Evolutionary conservation across 257 asterid species (phyloP).

Genomic region (Rehmannia glutinosa): DNA sequence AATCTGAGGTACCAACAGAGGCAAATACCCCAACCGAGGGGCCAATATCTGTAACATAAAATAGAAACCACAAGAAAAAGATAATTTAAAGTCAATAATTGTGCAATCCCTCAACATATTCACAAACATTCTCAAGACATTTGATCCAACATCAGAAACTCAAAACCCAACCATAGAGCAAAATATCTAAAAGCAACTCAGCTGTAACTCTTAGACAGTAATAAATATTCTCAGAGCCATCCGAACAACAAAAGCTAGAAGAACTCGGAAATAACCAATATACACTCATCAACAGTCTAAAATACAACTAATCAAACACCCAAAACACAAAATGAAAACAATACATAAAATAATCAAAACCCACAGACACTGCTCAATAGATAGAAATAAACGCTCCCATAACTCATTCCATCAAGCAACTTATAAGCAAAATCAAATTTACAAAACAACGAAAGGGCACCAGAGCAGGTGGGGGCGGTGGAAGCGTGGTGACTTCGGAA

Average conservation of each 20-base stretch:
- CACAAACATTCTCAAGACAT: not conserved
- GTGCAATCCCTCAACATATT: not conserved
- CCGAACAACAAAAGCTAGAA: not conserved
- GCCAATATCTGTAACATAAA: slow-evolving; percentile 73
- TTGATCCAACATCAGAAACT: not conserved
- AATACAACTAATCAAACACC: slow-evolving; percentile 5
- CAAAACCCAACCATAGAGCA: not conserved
- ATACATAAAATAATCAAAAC: not conserved
- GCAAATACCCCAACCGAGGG: slow-evolving; percentile 90
- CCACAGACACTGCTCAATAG: not conserved
- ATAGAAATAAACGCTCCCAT: not conserved
- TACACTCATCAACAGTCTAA: too few species aligned
- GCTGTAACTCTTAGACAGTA: too few species aligned
- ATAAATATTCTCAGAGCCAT: not conserved
- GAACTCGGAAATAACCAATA: not conserved
- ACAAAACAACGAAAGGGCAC: slow-evolving; percentile 23
- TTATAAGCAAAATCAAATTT: not conserved
- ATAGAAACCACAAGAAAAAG: not conserved
- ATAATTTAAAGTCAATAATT: not conserved
- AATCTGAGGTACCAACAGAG: slow-evolving; percentile 75
- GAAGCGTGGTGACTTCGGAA: slow-evolving; percentile 92
- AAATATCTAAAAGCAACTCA: not conserved
- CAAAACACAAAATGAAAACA: not conserved
- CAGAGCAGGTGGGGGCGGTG: slow-evolving; percentile 89
- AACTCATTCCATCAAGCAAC: not conserved